Evolutionary conservation across 2,329 filamentous ascomycete genomes (phyloP).

Genomic region (Fusarium bactridioides): DNA sequence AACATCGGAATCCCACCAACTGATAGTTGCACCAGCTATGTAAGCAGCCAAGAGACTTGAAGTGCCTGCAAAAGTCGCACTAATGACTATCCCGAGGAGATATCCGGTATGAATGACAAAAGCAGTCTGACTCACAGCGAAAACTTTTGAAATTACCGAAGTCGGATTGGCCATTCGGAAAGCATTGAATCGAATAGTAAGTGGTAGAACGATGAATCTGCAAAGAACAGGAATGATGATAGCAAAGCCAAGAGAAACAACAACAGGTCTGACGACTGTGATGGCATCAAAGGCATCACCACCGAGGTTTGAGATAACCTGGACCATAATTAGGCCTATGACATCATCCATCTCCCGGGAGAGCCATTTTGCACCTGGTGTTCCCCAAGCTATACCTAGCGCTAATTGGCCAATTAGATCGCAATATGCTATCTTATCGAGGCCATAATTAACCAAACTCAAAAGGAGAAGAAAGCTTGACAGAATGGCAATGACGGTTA

Average conservation of each 20-base stretch:
- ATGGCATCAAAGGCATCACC: conserved; percentile 40
- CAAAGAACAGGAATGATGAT: conserved; percentile 57
- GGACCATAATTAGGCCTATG: conserved; percentile 78
- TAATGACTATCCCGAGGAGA: conserved; percentile 58
- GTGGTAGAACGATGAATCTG: conserved; percentile 53
- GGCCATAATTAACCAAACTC: conserved; percentile 63
- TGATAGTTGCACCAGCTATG: conserved; percentile 64
- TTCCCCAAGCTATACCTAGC: conserved; percentile 74
- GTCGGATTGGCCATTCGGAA: conserved; percentile 37
- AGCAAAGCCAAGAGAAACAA: conserved; percentile 61
- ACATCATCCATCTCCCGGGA: conserved; percentile 71
- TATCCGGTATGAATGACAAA: conserved; percentile 58
- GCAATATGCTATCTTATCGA: conserved; percentile 71
- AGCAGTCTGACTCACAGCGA: conserved; percentile 45
- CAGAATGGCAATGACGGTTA: conserved; percentile 65
- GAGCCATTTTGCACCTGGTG: conserved; percentile 70
- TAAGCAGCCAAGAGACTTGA: conserved; percentile 71
- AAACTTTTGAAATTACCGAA: conserved; percentile 34
- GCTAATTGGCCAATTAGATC: conserved; percentile 77
- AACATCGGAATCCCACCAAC: conserved; percentile 64
- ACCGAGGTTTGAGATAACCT: conserved; percentile 74
- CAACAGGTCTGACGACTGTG: conserved; percentile 54
- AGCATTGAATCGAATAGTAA: conserved; percentile 47
- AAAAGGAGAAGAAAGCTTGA: conserved; percentile 69
- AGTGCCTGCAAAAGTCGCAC: conserved; percentile 66